A percentile compares a stretch with the other conserved stretches of the same genome.
Evolutionary conservation across 805 yeast species (phyloP).

Genomic region (Candida boidinii): DNA sequence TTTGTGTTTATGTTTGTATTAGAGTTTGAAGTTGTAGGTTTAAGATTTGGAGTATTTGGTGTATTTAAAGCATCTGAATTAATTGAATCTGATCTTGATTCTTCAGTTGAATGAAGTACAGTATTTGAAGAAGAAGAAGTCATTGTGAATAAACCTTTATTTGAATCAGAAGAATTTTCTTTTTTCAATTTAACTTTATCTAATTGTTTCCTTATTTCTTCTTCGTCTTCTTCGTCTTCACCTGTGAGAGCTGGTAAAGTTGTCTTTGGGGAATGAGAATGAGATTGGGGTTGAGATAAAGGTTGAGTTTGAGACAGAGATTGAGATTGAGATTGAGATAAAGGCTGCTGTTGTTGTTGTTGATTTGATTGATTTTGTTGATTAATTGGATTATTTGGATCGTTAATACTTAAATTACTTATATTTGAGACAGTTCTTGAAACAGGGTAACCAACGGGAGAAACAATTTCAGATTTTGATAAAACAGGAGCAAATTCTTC

Average conservation of each 20-base stretch:
- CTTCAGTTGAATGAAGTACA: too few relatives aligned
- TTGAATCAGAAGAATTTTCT: too few relatives aligned
- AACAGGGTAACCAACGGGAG: constrained; percentile 21
- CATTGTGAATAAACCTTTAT: too few relatives aligned
- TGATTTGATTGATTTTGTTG: constrained; percentile 2
- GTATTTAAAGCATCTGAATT: too few relatives aligned
- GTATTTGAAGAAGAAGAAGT: too few relatives aligned
- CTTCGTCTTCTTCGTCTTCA: too few relatives aligned
- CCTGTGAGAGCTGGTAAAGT: too few relatives aligned
- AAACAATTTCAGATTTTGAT: constrained; percentile 30
- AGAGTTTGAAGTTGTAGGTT: neutral
- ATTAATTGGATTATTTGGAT: constrained; percentile 5
- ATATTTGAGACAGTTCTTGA: constrained; percentile 24
- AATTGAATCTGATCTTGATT: too few relatives aligned
- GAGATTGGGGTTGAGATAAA: neutral
- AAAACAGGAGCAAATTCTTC: constrained; percentile 67
- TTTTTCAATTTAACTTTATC: too few relatives aligned
- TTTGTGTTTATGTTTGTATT: neutral
- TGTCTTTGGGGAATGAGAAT: too few relatives aligned
- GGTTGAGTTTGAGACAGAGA: constrained; percentile 8
- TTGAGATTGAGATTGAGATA: constrained; percentile 6
- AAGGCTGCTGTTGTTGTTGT: constrained; percentile 1
- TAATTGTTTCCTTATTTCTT: too few relatives aligned
- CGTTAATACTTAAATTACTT: constrained; percentile 20
- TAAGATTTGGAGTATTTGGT: too few relatives aligned